A percentile compares a stretch with the other conserved stretches of the same genome.
Evolutionary conservation across 139 green algal genomes (phyloP).

Genomic region (Chlamydomonas sphaeroides): DNA sequence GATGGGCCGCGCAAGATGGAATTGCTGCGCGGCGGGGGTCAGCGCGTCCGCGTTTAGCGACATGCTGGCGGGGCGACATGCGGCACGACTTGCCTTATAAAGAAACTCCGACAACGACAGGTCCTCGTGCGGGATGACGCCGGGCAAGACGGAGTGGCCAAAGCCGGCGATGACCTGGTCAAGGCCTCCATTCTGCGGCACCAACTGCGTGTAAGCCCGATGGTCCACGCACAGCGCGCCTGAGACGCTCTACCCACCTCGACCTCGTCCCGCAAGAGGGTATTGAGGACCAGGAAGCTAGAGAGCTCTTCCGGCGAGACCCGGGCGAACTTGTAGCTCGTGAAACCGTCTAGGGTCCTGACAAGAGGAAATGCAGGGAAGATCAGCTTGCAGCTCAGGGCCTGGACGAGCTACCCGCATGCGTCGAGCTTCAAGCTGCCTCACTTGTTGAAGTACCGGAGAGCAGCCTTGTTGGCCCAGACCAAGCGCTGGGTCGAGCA

Average conservation of each 20-base stretch:
- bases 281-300: conserved; percentile 31
- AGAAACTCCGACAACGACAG: conserved; percentile 21
- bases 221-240: too few relatives aligned
- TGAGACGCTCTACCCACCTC: conserved; percentile 10
- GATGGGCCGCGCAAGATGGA: conserved; percentile 1
- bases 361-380: too few relatives aligned
- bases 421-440: too few relatives aligned
- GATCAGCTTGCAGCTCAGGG: too few relatives aligned
- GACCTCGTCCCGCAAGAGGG: conserved; percentile 33
- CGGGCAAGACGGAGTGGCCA: conserved; percentile 26
- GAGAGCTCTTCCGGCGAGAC: conserved; percentile 19
- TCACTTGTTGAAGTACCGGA: conserved; percentile 40
- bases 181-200: conserved; percentile 30
- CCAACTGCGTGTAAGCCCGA: too few relatives aligned
- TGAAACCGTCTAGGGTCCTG: conserved; percentile 40
- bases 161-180: conserved; percentile 39
- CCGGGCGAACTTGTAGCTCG: conserved; percentile 30
- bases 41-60: too few relatives aligned
- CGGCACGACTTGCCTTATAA: conserved; percentile 35
- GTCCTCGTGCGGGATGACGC: conserved; percentile 34
- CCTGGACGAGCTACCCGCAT: too few relatives aligned
- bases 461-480: conserved; percentile 39
- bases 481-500: conserved; percentile 19
- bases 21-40: conserved; percentile 34
- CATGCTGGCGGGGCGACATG: too few relatives aligned